Evolutionary conservation across 2,329 filamentous ascomycete species (phyloP).

Genomic region (Aspergillus pseudonomiae): DNA sequence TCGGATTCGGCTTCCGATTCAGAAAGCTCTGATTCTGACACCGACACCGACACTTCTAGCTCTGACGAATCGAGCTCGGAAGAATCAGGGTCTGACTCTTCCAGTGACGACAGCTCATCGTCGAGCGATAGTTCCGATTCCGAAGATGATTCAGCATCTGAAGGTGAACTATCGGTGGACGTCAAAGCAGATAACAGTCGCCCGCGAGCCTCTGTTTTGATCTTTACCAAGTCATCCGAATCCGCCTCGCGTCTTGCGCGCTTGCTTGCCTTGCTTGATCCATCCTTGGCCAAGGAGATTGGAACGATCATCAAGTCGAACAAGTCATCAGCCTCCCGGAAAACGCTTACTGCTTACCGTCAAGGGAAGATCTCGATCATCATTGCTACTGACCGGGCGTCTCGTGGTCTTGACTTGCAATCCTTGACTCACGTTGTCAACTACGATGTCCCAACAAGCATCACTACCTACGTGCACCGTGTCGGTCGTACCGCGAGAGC

Average conservation of each 20-base stretch:
- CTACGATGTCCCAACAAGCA: constrained; percentile 83
- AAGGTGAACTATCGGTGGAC: constrained; percentile 18
- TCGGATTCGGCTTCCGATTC: constrained; percentile 31
- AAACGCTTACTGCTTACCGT: constrained; percentile 68
- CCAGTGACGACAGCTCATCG: constrained; percentile 23
- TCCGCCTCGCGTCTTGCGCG: constrained; percentile 83
- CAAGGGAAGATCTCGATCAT: constrained; percentile 69
- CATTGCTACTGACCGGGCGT: constrained; percentile 90
- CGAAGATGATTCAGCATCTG: constrained; percentile 24
- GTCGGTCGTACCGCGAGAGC: constrained; percentile 89
- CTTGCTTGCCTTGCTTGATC: constrained; percentile 70
- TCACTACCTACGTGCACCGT: constrained; percentile 85
- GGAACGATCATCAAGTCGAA: constrained; percentile 77
- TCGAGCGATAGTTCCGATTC: constrained; percentile 17
- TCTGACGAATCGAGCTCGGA: constrained; percentile 23
- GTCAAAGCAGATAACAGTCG: constrained; percentile 30
- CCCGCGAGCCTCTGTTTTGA: constrained; percentile 58
- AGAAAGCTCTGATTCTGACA: constrained; percentile 27
- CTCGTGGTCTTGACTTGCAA: constrained; percentile 82
- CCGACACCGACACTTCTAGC: constrained; percentile 22
- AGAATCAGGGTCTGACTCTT: constrained; percentile 38
- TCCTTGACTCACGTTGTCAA: constrained; percentile 84
- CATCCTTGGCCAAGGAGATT: constrained; percentile 59
- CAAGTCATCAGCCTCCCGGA: constrained; percentile 69
- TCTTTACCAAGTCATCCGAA: constrained; percentile 92